phyloP scores from a whole-genome alignment of 495 filamentous ascomycete genomes.

The Tetracladium setigerum region DNA sequence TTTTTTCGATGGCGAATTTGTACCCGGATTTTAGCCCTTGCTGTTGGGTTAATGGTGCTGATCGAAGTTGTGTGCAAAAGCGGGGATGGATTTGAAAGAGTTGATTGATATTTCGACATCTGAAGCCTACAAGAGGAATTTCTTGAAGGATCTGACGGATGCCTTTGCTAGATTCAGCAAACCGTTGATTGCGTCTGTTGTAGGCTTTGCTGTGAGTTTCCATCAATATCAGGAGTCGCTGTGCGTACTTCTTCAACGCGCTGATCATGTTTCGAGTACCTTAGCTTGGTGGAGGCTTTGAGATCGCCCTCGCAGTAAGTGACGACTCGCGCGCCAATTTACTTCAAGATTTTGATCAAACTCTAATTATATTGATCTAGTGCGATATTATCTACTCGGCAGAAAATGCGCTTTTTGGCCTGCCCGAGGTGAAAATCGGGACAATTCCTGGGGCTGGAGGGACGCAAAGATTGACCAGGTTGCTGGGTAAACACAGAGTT shows the following conservation, averaged over 20 bases:
- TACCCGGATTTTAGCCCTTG: slow-evolving; percentile 17
- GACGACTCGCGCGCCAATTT: slow-evolving; percentile 11
- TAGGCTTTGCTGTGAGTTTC: slow-evolving; percentile 1
- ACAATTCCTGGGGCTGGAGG: slow-evolving; percentile 36
- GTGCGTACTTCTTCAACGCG: too few relatives aligned
- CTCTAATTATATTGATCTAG: slow-evolving; percentile 6
- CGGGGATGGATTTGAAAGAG: slow-evolving; percentile 33
- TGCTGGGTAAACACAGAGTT: slow-evolving; percentile 33
- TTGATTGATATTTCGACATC: slow-evolving; percentile 24
- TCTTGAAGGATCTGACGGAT: slow-evolving; percentile 28
- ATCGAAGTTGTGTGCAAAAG: too few relatives aligned
- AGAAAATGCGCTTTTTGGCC: slow-evolving; percentile 27
- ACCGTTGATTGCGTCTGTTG: slow-evolving; percentile 4
- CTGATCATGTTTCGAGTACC: too few relatives aligned
- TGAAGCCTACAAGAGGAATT: slow-evolving; percentile 22
- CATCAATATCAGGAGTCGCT: too few relatives aligned
- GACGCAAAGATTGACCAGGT: slow-evolving; percentile 31
- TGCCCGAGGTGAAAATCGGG: slow-evolving; percentile 36
- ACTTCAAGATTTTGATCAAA: slow-evolving; percentile 7
- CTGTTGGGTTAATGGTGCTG: too few relatives aligned
- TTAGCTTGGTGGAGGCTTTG: slow-evolving; percentile 8
- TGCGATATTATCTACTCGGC: slow-evolving; percentile 35
- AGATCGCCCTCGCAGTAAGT: slow-evolving; percentile 1
- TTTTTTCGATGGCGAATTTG: not conserved
- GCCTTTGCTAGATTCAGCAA: slow-evolving; percentile 19